phyloP scores from a whole-genome alignment of 2,329 filamentous ascomycete species.

The Didymosphaeria variabile region DNA sequence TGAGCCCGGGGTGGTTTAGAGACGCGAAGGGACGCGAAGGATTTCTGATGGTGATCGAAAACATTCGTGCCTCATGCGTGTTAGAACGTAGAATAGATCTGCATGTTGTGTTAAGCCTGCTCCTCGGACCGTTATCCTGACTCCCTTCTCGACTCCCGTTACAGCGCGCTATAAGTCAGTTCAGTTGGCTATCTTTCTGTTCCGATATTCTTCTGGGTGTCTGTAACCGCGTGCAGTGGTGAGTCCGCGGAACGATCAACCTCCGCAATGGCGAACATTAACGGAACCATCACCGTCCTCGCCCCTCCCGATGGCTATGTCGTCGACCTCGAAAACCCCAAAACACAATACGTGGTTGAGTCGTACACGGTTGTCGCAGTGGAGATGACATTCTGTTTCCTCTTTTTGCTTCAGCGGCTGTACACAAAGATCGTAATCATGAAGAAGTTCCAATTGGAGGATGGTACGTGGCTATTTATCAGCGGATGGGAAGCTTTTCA shows the following conservation, averaged over 20 bases:
- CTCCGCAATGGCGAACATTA: neutral
- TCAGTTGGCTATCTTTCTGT: neutral
- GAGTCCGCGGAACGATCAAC: neutral
- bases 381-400: neutral
- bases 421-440: slow-evolving; percentile 1
- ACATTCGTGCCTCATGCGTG: neutral
- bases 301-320: neutral
- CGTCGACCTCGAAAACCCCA: neutral
- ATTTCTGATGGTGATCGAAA: neutral
- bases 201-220: neutral
- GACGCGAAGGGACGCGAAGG: neutral
- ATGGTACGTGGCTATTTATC: neutral
- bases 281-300: neutral
- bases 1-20: neutral
- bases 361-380: slow-evolving; percentile 1
- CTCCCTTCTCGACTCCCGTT: neutral
- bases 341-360: neutral
- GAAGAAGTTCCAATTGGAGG: slow-evolving; percentile 6
- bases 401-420: slow-evolving; percentile 1
- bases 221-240: neutral
- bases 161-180: neutral
- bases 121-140: neutral
- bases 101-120: neutral
- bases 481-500: neutral
- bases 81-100: neutral